phyloP scores from a whole-genome alignment of 176 grass and related monocot genomes.

The Tuctoria greenei region DNA sequence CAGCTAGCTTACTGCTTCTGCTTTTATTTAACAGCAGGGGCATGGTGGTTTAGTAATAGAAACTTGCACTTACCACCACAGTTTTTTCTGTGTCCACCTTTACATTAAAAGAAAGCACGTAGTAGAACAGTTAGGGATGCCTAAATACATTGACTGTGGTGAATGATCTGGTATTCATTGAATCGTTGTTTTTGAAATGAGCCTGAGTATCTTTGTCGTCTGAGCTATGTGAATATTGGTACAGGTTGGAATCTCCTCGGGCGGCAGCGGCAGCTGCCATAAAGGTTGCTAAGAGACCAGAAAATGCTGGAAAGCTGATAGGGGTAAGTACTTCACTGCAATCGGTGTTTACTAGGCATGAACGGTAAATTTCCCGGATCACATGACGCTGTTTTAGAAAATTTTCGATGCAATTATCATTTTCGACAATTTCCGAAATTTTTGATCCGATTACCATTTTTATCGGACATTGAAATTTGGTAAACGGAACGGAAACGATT shows the following conservation, averaged over 20 bases:
- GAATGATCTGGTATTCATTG: not conserved
- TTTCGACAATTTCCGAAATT: no score
- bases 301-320: conserved; percentile 94
- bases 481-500: no score
- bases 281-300: conserved; percentile 74
- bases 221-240: conserved; percentile 25
- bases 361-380: no score
- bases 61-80: not conserved
- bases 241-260: conserved; percentile 97
- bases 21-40: not conserved
- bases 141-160: not conserved
- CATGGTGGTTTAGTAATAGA: not conserved
- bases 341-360: not conserved
- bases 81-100: not conserved
- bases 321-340: conserved; percentile 38
- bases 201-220: not conserved
- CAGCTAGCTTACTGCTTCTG: not conserved
- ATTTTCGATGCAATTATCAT: no score
- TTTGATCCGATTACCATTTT: no score
- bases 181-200: not conserved
- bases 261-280: conserved; percentile 79
- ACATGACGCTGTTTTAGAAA: no score
- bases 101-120: not conserved
- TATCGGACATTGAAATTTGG: no score
- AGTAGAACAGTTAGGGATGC: conserved; percentile 3